A percentile compares a stretch with the other conserved stretches of the same genome.
These are phyloP conservation scores for Cladosporium sp. DNA, from an alignment of 2,329 filamentous ascomycete genomes.

Conservation along the genomic window DNA sequence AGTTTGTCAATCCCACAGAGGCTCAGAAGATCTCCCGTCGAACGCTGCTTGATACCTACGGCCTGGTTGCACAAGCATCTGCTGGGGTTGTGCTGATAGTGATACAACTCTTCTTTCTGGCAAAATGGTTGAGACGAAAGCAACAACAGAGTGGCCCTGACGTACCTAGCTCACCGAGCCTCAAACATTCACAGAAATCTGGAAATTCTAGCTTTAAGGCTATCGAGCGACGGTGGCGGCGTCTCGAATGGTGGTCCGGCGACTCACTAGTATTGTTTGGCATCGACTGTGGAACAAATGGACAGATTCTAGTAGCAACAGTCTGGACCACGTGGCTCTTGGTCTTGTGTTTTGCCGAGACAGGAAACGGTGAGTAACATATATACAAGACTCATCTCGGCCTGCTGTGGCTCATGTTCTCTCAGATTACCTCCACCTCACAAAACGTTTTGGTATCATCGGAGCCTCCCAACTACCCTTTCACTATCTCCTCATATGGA, in stretches of 20 bases:
- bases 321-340: conserved; percentile 58
- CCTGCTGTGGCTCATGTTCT: neutral
- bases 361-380: conserved; percentile 52
- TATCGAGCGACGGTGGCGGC: conserved; percentile 29
- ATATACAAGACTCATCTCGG: neutral
- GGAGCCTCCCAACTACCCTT: conserved; percentile 62
- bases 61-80: conserved; percentile 58
- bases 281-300: conserved; percentile 51
- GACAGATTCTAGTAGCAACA: conserved; percentile 52
- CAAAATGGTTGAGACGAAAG: conserved; percentile 36
- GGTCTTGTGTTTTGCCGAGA: conserved; percentile 52
- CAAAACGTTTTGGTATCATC: conserved; percentile 63
- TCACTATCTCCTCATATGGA: conserved; percentile 59
- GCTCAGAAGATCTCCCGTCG: conserved; percentile 55
- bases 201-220: neutral
- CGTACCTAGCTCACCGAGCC: conserved; percentile 11
- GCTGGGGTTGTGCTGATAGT: conserved; percentile 49
- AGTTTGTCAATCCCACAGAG: conserved; percentile 54
- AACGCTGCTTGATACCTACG: conserved; percentile 57
- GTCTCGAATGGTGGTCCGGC: conserved; percentile 39
- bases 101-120: conserved; percentile 45
- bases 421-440: conserved; percentile 65
- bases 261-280: conserved; percentile 31
- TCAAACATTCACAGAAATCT: conserved; percentile 7
- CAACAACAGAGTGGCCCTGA: conserved; percentile 17